Conservation (phyloP, 2,329 filamentous ascomycete genomes). For the Calonectria multiphialidica region DNA sequence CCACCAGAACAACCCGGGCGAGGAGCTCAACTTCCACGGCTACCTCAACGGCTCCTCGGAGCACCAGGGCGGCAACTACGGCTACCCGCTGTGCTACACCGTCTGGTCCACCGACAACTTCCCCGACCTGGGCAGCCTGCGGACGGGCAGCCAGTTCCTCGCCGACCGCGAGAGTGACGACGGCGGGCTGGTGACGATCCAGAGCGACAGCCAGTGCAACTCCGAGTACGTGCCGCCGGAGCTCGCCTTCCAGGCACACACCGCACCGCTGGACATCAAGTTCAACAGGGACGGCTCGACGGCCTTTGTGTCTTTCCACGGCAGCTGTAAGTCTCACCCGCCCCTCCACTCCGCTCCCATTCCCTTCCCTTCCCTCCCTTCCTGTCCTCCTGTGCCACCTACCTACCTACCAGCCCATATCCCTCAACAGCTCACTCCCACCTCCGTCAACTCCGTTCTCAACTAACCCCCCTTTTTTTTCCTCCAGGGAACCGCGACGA, state of each 20-base stretch:
- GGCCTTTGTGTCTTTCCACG: constrained; percentile 79
- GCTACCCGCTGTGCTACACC: constrained; percentile 78
- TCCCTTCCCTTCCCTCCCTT: background rate
- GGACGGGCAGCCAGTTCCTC: constrained; percentile 64
- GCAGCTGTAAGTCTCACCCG: constrained; percentile 67
- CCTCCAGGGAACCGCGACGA: constrained; percentile 54
- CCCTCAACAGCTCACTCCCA: background rate
- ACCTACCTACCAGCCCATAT: background rate
- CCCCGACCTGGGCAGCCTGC: constrained; percentile 55
- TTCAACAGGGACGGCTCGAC: constrained; percentile 70
- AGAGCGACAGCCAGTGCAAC: constrained; percentile 60
- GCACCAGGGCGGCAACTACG: constrained; percentile 68
- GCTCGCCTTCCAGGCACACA: constrained; percentile 73
- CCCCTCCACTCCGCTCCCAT: background rate
- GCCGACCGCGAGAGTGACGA: constrained; percentile 38
- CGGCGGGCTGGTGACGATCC: constrained; percentile 40
- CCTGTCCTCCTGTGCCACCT: background rate
- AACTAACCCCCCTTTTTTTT: background rate
- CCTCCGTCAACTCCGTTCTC: background rate
- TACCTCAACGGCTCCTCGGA: constrained; percentile 56
- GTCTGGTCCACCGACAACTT: constrained; percentile 68
- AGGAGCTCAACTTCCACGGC: constrained; percentile 81
- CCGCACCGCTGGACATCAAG: constrained; percentile 78
- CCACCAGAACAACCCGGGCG: constrained; percentile 77
- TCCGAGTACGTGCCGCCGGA: constrained; percentile 60